These are phyloP conservation scores for Thinopyrum elongatum DNA, from an alignment of 176 grass and related monocot species.

Conservation along the genomic window DNA sequence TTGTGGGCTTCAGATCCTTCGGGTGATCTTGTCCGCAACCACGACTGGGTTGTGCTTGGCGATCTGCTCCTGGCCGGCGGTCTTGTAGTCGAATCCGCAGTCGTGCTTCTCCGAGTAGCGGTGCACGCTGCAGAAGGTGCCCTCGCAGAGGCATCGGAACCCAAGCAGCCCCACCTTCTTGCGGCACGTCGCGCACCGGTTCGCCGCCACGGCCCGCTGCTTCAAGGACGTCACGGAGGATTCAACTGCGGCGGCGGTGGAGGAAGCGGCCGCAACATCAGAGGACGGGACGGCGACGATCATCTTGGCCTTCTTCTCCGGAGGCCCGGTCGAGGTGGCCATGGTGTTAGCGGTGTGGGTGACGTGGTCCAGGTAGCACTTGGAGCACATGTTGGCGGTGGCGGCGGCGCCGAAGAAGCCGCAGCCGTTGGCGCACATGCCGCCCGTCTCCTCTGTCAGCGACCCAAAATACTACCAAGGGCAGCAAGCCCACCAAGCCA, in stretches of 20 bases:
- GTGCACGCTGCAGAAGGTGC: background rate
- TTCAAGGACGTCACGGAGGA: background rate
- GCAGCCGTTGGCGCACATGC: constrained; percentile 54
- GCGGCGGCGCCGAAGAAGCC: constrained; percentile 59
- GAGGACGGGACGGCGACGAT: background rate
- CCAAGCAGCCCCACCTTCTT: background rate
- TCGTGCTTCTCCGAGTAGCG: background rate
- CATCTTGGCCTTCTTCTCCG: background rate
- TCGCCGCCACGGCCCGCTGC: background rate
- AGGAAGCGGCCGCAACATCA: too few relatives aligned
- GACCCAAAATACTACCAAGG: too few relatives aligned
- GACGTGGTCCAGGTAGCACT: constrained; percentile 37
- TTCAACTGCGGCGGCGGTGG: background rate
- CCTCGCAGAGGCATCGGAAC: background rate
- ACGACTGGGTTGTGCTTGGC: background rate
- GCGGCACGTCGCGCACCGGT: background rate
- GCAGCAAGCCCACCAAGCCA: too few relatives aligned
- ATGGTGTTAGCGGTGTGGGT: background rate
- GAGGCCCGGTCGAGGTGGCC: background rate
- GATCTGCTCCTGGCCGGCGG: background rate
- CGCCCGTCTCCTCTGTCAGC: background rate
- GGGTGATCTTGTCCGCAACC: background rate
- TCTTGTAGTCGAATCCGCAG: background rate
- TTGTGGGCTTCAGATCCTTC: background rate
- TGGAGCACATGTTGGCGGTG: constrained; percentile 54